Conservation (phyloP, 805 yeast species). For the Isabelozyma heimii region DNA sequence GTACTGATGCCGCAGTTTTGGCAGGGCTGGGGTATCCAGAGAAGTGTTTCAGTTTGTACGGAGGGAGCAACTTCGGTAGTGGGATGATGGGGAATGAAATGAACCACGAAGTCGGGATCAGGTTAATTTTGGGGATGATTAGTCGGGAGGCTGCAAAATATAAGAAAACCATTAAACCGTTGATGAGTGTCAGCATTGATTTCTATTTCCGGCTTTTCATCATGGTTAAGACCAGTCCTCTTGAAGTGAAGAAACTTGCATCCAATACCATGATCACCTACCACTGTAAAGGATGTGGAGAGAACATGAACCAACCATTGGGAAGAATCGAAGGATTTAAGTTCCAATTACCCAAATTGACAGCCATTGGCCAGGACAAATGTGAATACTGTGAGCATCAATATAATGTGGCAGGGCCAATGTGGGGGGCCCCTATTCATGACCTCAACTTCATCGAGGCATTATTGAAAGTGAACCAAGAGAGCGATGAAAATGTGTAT, state of each 20-base stretch:
- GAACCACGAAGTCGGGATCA: slow-evolving; percentile 88
- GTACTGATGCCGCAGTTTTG: slow-evolving; percentile 93
- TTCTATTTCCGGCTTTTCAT: slow-evolving; percentile 88
- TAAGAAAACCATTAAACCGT: slow-evolving; percentile 83
- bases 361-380: slow-evolving; percentile 61
- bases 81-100: slow-evolving; percentile 54
- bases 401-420: slow-evolving; percentile 88
- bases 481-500: slow-evolving; percentile 55
- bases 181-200: slow-evolving; percentile 82
- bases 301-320: slow-evolving; percentile 66
- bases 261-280: slow-evolving; percentile 75
- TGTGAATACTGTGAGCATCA: slow-evolving; percentile 72
- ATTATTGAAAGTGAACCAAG: slow-evolving; percentile 54
- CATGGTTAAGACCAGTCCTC: slow-evolving; percentile 73
- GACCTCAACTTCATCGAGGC: slow-evolving; percentile 61
- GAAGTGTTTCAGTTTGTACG: slow-evolving; percentile 91
- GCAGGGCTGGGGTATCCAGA: slow-evolving; percentile 98
- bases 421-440: slow-evolving; percentile 89
- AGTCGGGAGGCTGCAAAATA: slow-evolving; percentile 86
- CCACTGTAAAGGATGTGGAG: slow-evolving; percentile 85
- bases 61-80: slow-evolving; percentile 83
- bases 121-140: slow-evolving; percentile 76
- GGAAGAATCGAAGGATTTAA: slow-evolving; percentile 60
- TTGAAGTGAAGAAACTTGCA: slow-evolving; percentile 75
- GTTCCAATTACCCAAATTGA: slow-evolving; percentile 48